Percentiles rank a stretch among this genome's conserved stretches.
Conservation (phyloP, 345 rosid species). For the Raphanus raphanistrum region DNA sequence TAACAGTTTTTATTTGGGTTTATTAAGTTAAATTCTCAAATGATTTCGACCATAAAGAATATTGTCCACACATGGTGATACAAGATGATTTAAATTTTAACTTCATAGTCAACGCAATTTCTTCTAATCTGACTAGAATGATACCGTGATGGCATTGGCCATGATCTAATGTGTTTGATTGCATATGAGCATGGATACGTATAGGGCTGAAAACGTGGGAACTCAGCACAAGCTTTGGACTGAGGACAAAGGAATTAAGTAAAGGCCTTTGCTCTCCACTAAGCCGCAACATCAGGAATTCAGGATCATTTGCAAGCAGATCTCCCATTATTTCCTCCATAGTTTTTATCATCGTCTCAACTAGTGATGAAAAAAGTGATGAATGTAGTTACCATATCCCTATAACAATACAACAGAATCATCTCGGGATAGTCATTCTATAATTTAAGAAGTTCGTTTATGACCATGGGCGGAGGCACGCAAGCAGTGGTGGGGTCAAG, state of each 20-base stretch:
- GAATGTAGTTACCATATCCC: constrained; percentile 51
- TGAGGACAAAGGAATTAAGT: constrained; percentile 46
- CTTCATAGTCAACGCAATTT: too few relatives aligned
- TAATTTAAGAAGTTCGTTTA: background rate
- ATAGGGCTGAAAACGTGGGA: too few relatives aligned
- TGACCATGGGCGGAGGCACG: too few relatives aligned
- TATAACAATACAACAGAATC: constrained; percentile 16
- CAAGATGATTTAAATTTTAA: too few relatives aligned
- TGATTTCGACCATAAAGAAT: background rate
- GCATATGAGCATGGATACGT: too few relatives aligned
- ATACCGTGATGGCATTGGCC: too few relatives aligned
- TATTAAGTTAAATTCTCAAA: too few relatives aligned
- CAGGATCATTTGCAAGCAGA: constrained; percentile 44
- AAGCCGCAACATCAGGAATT: constrained; percentile 49
- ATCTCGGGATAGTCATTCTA: background rate
- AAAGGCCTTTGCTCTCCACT: constrained; percentile 55
- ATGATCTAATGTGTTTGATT: too few relatives aligned
- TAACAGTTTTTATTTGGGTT: too few relatives aligned
- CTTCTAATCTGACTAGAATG: too few relatives aligned
- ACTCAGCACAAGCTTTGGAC: constrained; percentile 27
- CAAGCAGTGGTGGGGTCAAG: too few relatives aligned
- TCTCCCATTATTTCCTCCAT: constrained; percentile 53
- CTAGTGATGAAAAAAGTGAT: constrained; percentile 33
- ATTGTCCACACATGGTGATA: too few relatives aligned
- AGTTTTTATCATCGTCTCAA: constrained; percentile 41